These are phyloP conservation scores for Geotrichum restrictum DNA, from an alignment of 1,139 yeast genomes.

Conservation along the genomic window DNA sequence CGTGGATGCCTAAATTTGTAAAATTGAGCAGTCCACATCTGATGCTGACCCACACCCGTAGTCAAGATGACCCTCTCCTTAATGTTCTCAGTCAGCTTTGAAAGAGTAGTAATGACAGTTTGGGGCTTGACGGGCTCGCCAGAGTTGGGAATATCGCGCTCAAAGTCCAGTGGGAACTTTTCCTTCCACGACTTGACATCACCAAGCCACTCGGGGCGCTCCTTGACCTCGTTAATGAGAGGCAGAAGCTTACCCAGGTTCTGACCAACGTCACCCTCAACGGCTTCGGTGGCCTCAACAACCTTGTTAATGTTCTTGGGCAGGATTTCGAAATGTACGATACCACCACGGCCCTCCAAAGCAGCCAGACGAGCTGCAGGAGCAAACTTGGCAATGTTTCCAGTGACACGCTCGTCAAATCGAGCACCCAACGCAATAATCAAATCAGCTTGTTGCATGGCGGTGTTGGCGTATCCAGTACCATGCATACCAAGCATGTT, in stretches of 20 bases:
- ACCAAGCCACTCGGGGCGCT: slow-evolving; percentile 75
- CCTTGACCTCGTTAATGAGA: slow-evolving; percentile 55
- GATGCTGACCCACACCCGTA: slow-evolving; percentile 99
- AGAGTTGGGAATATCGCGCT: slow-evolving; percentile 49
- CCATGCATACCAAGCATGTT: slow-evolving; percentile 99
- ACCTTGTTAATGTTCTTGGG: slow-evolving; percentile 97
- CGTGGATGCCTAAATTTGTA: slow-evolving; percentile 90
- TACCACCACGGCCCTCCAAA: slow-evolving; percentile 85
- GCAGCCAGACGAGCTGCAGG: slow-evolving; percentile 92
- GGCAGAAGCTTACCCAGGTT: slow-evolving; percentile 74
- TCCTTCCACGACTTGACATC: slow-evolving; percentile 76
- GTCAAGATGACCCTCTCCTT: slow-evolving; percentile 78
- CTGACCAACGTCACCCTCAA: slow-evolving; percentile 89
- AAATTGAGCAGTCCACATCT: slow-evolving; percentile 99
- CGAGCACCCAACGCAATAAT: slow-evolving; percentile 94
- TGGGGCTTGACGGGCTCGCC: slow-evolving; percentile 88
- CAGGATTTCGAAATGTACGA: slow-evolving; percentile 88
- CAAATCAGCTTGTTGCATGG: slow-evolving; percentile 89
- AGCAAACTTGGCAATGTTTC: slow-evolving; percentile 80
- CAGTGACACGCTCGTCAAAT: slow-evolving; percentile 97
- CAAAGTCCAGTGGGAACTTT: slow-evolving; percentile 80
- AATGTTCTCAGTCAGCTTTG: slow-evolving; percentile 60
- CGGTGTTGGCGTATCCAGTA: slow-evolving; percentile 87
- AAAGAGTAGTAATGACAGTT: slow-evolving; percentile 75
- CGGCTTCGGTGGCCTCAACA: slow-evolving; percentile 93